Percentiles rank a stretch among this genome's conserved stretches.
Evolutionary conservation across 208 protist genomes (phyloP).

Genomic region (Sergeia podlipaevii): DNA sequence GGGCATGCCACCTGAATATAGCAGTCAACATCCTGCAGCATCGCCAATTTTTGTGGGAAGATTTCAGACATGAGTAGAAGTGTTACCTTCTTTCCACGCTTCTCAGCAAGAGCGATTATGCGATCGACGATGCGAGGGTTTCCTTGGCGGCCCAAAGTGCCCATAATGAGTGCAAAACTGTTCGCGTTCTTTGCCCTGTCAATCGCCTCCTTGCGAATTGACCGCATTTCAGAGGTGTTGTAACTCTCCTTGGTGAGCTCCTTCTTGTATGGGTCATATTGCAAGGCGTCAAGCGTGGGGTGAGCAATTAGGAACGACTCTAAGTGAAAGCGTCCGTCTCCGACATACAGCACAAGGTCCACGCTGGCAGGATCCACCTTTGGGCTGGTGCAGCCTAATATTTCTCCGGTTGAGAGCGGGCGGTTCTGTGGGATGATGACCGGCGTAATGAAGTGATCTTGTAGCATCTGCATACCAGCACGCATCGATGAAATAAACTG

Average conservation of each 20-base stretch:
- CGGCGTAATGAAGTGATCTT: slow-evolving; percentile 78
- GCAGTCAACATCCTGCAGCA: slow-evolving; percentile 91
- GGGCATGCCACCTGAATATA: slow-evolving; percentile 98
- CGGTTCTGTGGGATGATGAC: slow-evolving; percentile 93
- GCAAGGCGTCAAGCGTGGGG: slow-evolving; percentile 86
- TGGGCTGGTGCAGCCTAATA: slow-evolving; percentile 98
- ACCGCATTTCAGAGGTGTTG: slow-evolving; percentile 91
- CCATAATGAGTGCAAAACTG: slow-evolving; percentile 96
- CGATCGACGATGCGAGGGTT: slow-evolving; percentile 92
- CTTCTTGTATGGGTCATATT: slow-evolving; percentile 98
- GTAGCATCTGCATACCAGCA: slow-evolving; percentile 67
- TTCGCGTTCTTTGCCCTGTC: slow-evolving; percentile 63
- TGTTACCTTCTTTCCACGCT: slow-evolving; percentile 62
- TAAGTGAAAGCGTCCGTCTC: slow-evolving; percentile 98
- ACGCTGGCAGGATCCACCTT: slow-evolving; percentile 62
- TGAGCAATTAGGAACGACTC: slow-evolving; percentile 99
- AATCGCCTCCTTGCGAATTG: slow-evolving; percentile 77
- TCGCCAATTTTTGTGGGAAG: slow-evolving; percentile 94
- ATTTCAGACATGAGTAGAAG: slow-evolving; percentile 97
- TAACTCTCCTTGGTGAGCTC: slow-evolving; percentile 93
- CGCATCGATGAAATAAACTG: slow-evolving; percentile 97
- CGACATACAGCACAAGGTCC: slow-evolving; percentile 94
- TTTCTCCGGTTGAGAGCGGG: slow-evolving; percentile 96
- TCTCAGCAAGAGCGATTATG: slow-evolving; percentile 79
- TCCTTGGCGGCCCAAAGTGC: slow-evolving; percentile 97